phyloP scores from a whole-genome alignment of 495 filamentous ascomycete genomes.

The Aspergillus nanangensis region DNA sequence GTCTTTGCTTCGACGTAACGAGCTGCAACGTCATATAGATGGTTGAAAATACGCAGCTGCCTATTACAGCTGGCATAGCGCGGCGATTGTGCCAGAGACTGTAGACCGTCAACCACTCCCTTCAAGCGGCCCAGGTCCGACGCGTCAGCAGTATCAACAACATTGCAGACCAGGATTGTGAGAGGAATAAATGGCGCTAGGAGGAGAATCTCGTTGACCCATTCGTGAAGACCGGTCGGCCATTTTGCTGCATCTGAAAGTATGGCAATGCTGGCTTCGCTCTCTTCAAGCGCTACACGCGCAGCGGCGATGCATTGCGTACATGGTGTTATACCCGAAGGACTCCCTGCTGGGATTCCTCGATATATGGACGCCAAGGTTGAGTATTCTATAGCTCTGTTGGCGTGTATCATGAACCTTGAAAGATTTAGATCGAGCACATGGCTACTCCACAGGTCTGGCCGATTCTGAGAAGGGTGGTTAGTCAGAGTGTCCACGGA shows the following conservation, averaged over 20 bases:
- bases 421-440: slow-evolving; percentile 4
- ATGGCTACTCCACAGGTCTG: slow-evolving; percentile 5
- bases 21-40: slow-evolving; percentile 10
- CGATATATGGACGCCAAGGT: slow-evolving; percentile 16
- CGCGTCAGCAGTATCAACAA: slow-evolving; percentile 11
- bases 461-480: background rate
- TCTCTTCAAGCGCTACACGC: slow-evolving; percentile 8
- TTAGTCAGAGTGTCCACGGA: background rate
- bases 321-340: slow-evolving; percentile 6
- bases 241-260: slow-evolving; percentile 4
- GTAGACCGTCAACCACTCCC: slow-evolving; percentile 9
- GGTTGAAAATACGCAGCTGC: slow-evolving; percentile 10
- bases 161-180: slow-evolving; percentile 18
- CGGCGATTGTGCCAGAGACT: background rate
- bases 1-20: slow-evolving; percentile 12
- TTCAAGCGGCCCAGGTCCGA: slow-evolving; percentile 10
- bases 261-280: slow-evolving; percentile 7
- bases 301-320: slow-evolving; percentile 13
- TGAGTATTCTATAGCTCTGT: slow-evolving; percentile 8
- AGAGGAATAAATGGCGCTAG: slow-evolving; percentile 15
- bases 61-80: slow-evolving; percentile 1
- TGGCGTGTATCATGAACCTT: slow-evolving; percentile 6
- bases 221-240: slow-evolving; percentile 1
- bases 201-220: slow-evolving; percentile 9
- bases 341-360: slow-evolving; percentile 5